phyloP scores from a whole-genome alignment of 2,329 filamentous ascomycete genomes.

The Tolypocladium inflatum region DNA sequence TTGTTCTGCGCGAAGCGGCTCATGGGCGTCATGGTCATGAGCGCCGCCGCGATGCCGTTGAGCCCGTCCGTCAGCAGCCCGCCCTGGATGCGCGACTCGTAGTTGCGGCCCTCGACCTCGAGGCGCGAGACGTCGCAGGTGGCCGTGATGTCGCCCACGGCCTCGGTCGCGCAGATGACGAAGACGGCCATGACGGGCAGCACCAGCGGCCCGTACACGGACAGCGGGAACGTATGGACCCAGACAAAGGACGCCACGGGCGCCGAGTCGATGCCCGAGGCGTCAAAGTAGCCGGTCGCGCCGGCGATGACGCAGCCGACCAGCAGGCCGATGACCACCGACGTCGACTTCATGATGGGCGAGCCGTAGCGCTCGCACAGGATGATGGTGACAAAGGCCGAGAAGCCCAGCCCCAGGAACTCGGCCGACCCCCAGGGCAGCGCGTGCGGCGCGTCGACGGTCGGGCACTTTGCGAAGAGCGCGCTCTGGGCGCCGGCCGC shows the following conservation, averaged over 20 bases:
- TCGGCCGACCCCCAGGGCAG: conserved; percentile 72
- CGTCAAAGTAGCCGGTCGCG: conserved; percentile 69
- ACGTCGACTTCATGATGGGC: conserved; percentile 75
- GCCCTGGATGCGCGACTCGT: conserved; percentile 71
- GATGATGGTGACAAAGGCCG: conserved; percentile 71
- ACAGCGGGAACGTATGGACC: conserved; percentile 67
- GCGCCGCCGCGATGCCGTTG: conserved; percentile 63
- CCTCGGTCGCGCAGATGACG: conserved; percentile 68
- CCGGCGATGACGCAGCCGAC: conserved; percentile 71
- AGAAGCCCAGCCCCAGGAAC: conserved; percentile 70
- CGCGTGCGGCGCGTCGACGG: conserved; percentile 57
- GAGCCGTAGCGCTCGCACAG: conserved; percentile 72
- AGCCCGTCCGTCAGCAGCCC: conserved; percentile 70
- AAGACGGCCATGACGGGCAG: conserved; percentile 61
- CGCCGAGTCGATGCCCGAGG: conserved; percentile 59
- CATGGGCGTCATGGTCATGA: conserved; percentile 75
- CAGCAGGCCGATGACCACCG: conserved; percentile 65
- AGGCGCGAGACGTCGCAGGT: conserved; percentile 73
- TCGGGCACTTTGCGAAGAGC: conserved; percentile 56
- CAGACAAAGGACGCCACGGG: conserved; percentile 68
- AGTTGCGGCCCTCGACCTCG: conserved; percentile 61
- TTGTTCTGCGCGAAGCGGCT: conserved; percentile 78
- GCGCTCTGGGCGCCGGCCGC: conserved; percentile 23
- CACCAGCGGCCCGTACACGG: conserved; percentile 63
- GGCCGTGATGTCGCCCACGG: conserved; percentile 72